Evolutionary conservation across 306 rosid species (phyloP).

Genomic region (Vachellia pachyceras): DNA sequence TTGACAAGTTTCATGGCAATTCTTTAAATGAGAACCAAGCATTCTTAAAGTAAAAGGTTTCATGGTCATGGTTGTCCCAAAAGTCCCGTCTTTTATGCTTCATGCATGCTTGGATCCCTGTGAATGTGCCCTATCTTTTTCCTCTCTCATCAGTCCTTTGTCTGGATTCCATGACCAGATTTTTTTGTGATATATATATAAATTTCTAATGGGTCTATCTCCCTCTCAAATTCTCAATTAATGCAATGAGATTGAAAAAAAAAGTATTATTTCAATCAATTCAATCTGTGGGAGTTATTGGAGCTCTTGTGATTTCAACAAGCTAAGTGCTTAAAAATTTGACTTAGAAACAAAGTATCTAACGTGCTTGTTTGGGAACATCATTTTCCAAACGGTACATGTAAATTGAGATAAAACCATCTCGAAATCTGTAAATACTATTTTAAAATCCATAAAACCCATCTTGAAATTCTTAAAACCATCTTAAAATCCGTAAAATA

Average conservation of each 20-base stretch:
- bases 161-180: too few species aligned
- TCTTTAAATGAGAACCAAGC: slow-evolving; percentile 56
- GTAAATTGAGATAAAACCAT: too few species aligned
- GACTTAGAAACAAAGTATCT: not conserved
- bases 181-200: not conserved
- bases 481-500: too few species aligned
- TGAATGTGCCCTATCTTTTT: slow-evolving; percentile 19
- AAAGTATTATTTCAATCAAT: not conserved
- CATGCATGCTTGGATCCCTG: not conserved
- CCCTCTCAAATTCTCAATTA: too few species aligned
- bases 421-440: too few species aligned
- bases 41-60: slow-evolving; percentile 49
- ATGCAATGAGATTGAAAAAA: not conserved
- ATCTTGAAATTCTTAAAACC: too few species aligned
- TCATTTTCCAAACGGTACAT: too few species aligned
- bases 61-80: slow-evolving; percentile 49
- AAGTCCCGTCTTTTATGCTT: slow-evolving; percentile 43
- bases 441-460: too few species aligned
- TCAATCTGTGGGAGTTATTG: not conserved
- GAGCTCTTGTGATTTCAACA: not conserved
- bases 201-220: too few species aligned
- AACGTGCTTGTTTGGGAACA: too few species aligned
- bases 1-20: slow-evolving; percentile 38
- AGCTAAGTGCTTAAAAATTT: too few species aligned
- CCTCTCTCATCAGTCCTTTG: not conserved